Evolutionary conservation across 2,329 filamentous ascomycete genomes (phyloP).

Genomic region (Cladophialophora immunda): DNA sequence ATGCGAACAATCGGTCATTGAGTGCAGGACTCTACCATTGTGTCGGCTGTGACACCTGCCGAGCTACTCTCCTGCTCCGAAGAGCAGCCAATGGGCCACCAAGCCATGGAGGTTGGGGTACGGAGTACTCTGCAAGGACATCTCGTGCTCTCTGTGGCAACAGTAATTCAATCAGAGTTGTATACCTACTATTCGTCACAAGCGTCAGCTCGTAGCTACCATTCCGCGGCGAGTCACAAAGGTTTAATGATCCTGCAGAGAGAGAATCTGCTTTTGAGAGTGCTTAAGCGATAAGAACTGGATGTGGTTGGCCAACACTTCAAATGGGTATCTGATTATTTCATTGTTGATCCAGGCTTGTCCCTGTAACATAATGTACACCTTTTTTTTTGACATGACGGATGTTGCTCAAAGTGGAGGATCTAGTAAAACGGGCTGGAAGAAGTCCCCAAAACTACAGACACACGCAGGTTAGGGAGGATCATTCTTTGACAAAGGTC

Average conservation of each 20-base stretch:
- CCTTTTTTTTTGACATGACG: slow-evolving; percentile 20
- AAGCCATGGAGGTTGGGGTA: too few species aligned
- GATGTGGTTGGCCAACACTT: not conserved
- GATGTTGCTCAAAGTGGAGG: slow-evolving; percentile 31
- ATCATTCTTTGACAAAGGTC: slow-evolving; percentile 78
- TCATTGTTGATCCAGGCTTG: slow-evolving; percentile 9
- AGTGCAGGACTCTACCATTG: too few species aligned
- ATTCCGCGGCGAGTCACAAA: not conserved
- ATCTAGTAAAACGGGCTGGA: slow-evolving; percentile 23
- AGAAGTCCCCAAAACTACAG: not conserved
- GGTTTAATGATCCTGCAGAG: not conserved
- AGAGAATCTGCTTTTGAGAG: not conserved
- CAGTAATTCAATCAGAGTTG: too few species aligned
- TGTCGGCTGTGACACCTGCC: too few species aligned
- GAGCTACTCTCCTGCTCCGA: too few species aligned
- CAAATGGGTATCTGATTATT: slow-evolving; percentile 26
- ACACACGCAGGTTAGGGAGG: not conserved
- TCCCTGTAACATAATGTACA: slow-evolving; percentile 33
- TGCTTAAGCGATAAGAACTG: not conserved
- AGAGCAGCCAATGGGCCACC: too few species aligned
- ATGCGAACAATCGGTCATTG: too few species aligned
- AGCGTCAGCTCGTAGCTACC: not conserved
- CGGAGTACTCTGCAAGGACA: too few species aligned
- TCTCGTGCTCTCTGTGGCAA: too few species aligned
- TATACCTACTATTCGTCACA: too few species aligned